Evolutionary conservation across 2,329 filamentous ascomycete genomes (phyloP).

Genomic region (Monilinia aucupariae): DNA sequence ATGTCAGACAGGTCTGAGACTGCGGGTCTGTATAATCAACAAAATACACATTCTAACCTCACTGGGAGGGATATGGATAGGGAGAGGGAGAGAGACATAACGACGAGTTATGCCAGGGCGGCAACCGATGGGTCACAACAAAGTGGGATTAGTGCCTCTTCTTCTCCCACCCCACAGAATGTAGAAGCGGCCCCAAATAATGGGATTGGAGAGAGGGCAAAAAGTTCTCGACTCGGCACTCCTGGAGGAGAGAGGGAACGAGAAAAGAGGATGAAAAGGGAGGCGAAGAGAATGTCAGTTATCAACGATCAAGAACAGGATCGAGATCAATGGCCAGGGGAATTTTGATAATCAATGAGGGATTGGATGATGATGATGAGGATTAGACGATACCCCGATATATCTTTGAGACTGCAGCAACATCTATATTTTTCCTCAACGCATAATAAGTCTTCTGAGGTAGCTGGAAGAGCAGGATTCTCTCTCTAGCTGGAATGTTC

Average conservation of each 20-base stretch:
- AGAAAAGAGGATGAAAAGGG: not conserved
- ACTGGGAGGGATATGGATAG: not conserved
- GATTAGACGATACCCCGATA: not conserved
- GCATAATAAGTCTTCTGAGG: not conserved
- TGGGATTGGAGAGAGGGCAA: not conserved
- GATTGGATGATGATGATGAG: not conserved
- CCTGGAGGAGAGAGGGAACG: not conserved
- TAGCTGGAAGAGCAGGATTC: not conserved
- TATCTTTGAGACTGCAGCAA: too few species aligned
- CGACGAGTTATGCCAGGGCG: not conserved
- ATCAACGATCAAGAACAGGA: not conserved
- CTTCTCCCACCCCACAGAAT: not conserved
- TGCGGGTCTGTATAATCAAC: not conserved
- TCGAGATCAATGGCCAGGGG: slow-evolving; percentile 7
- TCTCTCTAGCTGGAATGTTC: too few species aligned
- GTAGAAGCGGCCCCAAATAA: not conserved
- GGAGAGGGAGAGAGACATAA: not conserved
- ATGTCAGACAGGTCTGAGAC: not conserved
- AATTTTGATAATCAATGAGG: not conserved
- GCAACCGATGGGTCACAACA: slow-evolving; percentile 2
- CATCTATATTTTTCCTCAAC: not conserved
- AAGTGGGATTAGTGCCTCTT: not conserved
- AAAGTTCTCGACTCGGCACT: not conserved
- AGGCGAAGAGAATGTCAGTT: not conserved
- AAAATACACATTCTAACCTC: not conserved